These are phyloP conservation scores for Diddensiella transvaalensis DNA, from an alignment of 805 yeast genomes.

Conservation along the genomic window DNA sequence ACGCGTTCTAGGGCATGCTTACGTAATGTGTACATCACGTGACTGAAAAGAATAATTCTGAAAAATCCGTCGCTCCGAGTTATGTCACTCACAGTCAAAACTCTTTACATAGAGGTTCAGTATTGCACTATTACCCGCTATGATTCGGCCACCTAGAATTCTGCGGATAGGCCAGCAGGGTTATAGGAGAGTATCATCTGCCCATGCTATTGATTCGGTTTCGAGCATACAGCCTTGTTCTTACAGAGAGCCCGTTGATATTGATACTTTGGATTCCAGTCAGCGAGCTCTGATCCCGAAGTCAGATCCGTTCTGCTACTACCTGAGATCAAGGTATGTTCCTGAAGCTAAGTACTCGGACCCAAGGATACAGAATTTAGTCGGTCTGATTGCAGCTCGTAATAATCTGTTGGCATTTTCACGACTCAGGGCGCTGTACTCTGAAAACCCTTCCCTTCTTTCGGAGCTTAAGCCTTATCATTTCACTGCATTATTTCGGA, in stretches of 20 bases:
- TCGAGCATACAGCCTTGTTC: not conserved
- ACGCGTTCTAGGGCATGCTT: too few relatives aligned
- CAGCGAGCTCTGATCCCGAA: not conserved
- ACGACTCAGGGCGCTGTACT: conserved; percentile 11
- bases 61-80: too few relatives aligned
- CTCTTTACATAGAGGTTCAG: not conserved
- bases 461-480: conserved; percentile 6
- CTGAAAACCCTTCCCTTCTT: conserved; percentile 12
- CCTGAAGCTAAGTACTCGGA: not conserved
- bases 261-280: not conserved
- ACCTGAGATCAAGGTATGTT: not conserved
- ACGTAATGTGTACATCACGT: too few relatives aligned
- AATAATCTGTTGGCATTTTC: conserved; percentile 15
- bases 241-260: not conserved
- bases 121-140: too few relatives aligned
- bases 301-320: not conserved
- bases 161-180: not conserved
- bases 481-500: conserved; percentile 5
- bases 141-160: not conserved
- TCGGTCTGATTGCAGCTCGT: not conserved
- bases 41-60: too few relatives aligned
- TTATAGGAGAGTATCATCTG: too few relatives aligned
- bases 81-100: too few relatives aligned
- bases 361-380: not conserved
- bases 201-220: not conserved